Conservation (phyloP, 768 basidiomycete genomes). For the Pilatotrama ljubarskyi region DNA sequence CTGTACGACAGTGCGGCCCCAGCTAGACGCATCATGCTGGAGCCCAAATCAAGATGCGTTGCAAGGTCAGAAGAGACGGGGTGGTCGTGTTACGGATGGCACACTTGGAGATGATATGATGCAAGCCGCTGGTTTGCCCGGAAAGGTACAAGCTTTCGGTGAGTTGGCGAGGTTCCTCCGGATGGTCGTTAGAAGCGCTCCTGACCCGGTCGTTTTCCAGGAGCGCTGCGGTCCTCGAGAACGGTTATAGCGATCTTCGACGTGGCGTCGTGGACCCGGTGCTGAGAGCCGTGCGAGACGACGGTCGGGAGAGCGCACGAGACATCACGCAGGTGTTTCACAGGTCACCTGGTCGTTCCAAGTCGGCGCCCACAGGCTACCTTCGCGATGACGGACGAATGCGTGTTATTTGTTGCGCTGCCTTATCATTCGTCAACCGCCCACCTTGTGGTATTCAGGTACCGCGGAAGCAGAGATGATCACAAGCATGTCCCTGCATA, state of each 20-base stretch:
- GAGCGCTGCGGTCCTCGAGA: not conserved
- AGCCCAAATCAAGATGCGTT: no score
- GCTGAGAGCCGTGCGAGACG: not conserved
- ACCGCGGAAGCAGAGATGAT: constrained; percentile 8
- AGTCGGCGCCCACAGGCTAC: constrained; percentile 1
- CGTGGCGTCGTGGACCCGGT: not conserved
- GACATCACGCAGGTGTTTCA: not conserved
- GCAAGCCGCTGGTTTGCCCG: not conserved
- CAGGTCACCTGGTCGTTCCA: constrained; percentile 8
- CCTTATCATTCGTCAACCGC: constrained; percentile 3
- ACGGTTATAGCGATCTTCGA: not conserved
- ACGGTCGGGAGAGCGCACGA: not conserved
- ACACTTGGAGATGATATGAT: not conserved
- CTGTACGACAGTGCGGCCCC: no score
- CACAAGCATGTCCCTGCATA: constrained; percentile 8
- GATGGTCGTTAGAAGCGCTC: not conserved
- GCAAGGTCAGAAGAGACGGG: no score
- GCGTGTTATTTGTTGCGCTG: not conserved
- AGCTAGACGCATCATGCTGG: no score
- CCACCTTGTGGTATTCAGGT: constrained; percentile 18
- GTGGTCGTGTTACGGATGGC: no score
- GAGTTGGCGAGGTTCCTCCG: not conserved
- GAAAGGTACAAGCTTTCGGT: not conserved
- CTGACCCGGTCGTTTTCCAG: not conserved
- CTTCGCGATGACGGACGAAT: constrained; percentile 1